These are phyloP conservation scores for Cornus controversa DNA, from an alignment of 148 eudicot genomes.

Conservation along the genomic window DNA sequence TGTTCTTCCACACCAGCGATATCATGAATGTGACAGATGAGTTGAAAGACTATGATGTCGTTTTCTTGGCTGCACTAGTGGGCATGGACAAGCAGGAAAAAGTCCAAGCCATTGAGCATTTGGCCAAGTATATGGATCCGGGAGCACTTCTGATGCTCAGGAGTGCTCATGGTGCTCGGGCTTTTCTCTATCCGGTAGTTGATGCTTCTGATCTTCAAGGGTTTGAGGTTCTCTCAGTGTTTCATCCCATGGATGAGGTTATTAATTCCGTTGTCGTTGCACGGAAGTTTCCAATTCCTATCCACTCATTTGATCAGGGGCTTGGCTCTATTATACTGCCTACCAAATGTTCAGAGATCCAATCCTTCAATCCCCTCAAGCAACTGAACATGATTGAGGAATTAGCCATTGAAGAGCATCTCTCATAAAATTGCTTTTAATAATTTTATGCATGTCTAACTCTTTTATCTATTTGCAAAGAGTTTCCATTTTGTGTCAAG, in stretches of 20 bases:
- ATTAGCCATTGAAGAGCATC: constrained; percentile 56
- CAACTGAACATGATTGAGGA: constrained; percentile 56
- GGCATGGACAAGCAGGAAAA: constrained; percentile 84
- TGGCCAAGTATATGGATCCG: constrained; percentile 72
- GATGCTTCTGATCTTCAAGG: constrained; percentile 71
- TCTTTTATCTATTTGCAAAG: not conserved
- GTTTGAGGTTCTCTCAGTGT: constrained; percentile 68
- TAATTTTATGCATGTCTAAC: constrained; percentile 3
- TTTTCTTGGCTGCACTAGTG: constrained; percentile 88
- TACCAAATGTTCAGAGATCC: constrained; percentile 67
- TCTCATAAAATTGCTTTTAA: not conserved
- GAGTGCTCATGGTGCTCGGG: constrained; percentile 94
- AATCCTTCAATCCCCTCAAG: constrained; percentile 44
- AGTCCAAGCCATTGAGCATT: constrained; percentile 50
- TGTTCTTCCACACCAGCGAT: constrained; percentile 74
- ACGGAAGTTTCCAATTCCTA: constrained; percentile 27
- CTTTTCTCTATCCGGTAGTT: constrained; percentile 85
- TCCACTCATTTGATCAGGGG: constrained; percentile 27
- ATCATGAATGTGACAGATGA: constrained; percentile 62
- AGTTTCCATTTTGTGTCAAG: not conserved
- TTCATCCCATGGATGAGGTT: constrained; percentile 88
- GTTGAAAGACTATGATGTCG: constrained; percentile 64
- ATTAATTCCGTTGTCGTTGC: constrained; percentile 86
- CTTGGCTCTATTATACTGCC: constrained; percentile 43
- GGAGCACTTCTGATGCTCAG: constrained; percentile 83